Conservation (phyloP, 495 filamentous ascomycete species). For the Recurvomyces mirabilis region DNA sequence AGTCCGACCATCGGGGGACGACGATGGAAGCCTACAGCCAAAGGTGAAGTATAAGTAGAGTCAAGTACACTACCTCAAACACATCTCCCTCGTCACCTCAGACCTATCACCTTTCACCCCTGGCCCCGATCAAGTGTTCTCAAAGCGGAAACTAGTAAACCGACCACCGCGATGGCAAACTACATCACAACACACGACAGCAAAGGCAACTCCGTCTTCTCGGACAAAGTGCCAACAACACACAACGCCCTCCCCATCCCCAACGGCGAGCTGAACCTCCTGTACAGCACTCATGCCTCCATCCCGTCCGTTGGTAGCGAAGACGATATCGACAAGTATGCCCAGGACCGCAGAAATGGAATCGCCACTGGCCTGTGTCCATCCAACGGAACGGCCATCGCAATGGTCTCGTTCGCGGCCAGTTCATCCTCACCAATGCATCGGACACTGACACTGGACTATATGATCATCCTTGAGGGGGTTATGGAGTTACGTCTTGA, state of each 20-base stretch:
- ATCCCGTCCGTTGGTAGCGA: conserved; percentile 3
- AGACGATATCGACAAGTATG: conserved; percentile 13
- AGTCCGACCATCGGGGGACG: no score
- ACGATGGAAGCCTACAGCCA: no score
- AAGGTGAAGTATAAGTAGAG: no score
- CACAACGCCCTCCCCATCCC: conserved; percentile 4
- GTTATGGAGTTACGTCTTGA: conserved; percentile 53
- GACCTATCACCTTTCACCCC: no score
- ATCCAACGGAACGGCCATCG: neutral
- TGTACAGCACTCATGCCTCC: conserved; percentile 8
- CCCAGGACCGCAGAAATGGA: conserved; percentile 9
- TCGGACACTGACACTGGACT: conserved; percentile 25
- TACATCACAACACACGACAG: conserved; percentile 26
- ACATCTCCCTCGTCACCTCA: no score
- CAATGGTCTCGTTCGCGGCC: conserved; percentile 11
- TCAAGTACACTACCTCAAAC: no score
- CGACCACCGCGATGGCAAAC: no score
- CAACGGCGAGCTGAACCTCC: conserved; percentile 4
- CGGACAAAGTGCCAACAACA: conserved; percentile 4
- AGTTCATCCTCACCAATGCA: conserved; percentile 17
- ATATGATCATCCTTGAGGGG: conserved; percentile 27
- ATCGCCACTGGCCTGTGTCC: conserved; percentile 5
- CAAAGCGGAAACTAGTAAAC: no score
- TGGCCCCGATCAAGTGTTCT: no score
- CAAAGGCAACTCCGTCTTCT: conserved; percentile 18